Conservation (phyloP, 2,329 filamentous ascomycete species). For the Diplodia intermedia region DNA sequence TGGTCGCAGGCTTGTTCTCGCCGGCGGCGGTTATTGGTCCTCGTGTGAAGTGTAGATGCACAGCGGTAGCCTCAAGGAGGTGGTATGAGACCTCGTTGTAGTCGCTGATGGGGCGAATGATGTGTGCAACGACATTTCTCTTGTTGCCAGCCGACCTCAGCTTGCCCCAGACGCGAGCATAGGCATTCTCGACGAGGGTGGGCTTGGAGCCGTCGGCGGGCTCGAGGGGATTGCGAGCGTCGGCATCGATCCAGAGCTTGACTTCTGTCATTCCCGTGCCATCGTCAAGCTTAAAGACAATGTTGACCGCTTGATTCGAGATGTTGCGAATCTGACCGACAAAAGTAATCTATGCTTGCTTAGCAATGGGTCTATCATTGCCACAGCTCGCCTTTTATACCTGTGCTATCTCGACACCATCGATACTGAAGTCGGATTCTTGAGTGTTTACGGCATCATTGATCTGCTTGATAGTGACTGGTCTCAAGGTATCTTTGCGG, state of each 20-base stretch:
- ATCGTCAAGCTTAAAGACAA: constrained; percentile 92
- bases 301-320: constrained; percentile 85
- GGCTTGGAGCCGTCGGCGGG: constrained; percentile 55
- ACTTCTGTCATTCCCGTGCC: constrained; percentile 92
- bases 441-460: constrained; percentile 78
- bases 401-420: constrained; percentile 73
- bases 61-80: constrained; percentile 84
- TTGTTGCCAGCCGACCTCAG: constrained; percentile 86
- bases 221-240: constrained; percentile 58
- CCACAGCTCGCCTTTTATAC: constrained; percentile 43
- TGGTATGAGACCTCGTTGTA: constrained; percentile 95
- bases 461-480: constrained; percentile 95
- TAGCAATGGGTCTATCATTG: constrained; percentile 22
- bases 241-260: constrained; percentile 81
- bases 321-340: constrained; percentile 91
- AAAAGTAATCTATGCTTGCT: constrained; percentile 72
- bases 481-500: constrained; percentile 84
- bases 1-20: constrained; percentile 45
- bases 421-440: constrained; percentile 81
- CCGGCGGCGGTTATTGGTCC: constrained; percentile 63
- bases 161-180: constrained; percentile 85
- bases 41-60: constrained; percentile 82
- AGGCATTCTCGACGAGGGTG: constrained; percentile 73
- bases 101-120: constrained; percentile 79
- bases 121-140: constrained; percentile 78